phyloP scores from a whole-genome alignment of 129 eudicot genomes.

The Pittosporum tobira region DNA sequence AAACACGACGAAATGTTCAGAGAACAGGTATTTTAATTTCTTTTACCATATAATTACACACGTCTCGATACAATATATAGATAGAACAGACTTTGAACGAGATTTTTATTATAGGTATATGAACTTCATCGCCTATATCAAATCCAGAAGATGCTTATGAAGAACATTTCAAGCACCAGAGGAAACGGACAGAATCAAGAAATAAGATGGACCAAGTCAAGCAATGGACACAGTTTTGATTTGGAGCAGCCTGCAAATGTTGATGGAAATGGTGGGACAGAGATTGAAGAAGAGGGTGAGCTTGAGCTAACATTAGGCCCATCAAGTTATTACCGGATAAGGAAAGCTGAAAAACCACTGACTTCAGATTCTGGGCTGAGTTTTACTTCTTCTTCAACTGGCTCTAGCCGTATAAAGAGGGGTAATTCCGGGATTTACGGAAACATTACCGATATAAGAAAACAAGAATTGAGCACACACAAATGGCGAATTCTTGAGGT shows the following conservation, averaged over 20 bases:
- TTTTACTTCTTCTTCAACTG: conserved; percentile 75
- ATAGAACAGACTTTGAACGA: no score
- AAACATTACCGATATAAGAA: conserved; percentile 18
- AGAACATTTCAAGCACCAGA: conserved; percentile 20
- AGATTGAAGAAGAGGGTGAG: conserved; percentile 51
- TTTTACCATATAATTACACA: no score
- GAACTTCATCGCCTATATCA: conserved; percentile 90
- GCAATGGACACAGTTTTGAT: conserved; percentile 4
- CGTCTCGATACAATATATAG: no score
- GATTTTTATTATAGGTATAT: conserved; percentile 54
- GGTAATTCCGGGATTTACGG: neutral
- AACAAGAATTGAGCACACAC: neutral
- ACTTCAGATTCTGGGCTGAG: conserved; percentile 47
- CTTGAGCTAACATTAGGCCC: conserved; percentile 92
- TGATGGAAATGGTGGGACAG: conserved; percentile 10
- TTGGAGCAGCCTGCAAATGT: conserved; percentile 41
- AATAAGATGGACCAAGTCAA: no score
- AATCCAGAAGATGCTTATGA: conserved; percentile 78
- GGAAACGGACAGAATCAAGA: conserved; percentile 13
- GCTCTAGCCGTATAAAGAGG: conserved; percentile 42
- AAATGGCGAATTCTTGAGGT: conserved; percentile 23
- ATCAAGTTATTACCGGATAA: conserved; percentile 34
- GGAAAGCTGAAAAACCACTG: conserved; percentile 31
- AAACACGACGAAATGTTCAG: conserved; percentile 91
- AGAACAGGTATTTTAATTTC: conserved; percentile 97